Base-by-base conservation (phyloP, 2,329 filamentous ascomycete genomes). In the Fusarium metavorans region DNA sequence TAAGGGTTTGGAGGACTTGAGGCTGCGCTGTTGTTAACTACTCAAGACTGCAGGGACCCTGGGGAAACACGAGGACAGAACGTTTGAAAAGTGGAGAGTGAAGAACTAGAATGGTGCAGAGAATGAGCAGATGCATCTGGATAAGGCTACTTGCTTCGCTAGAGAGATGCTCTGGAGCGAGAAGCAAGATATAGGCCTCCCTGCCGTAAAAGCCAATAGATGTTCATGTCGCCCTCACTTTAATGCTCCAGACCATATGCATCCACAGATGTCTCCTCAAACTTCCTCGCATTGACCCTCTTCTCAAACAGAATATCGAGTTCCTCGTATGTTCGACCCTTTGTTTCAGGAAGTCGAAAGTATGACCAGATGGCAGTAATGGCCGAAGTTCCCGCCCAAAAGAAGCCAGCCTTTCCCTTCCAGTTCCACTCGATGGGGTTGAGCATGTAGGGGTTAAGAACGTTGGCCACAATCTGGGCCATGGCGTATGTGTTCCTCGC, bases 351-450 rank as follows among this genome's bases (percentile, higher is more conserved):
- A 1, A 83, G 76, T 0, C 82, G 76, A 66, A 83, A 83, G 50
- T 77, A 83, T 0, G 82, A 76, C 82, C 82, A 83, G 0, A 78
- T 14, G 1, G 80, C 69, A 4, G 77, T 79, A 14, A 80, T 18
- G 0, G 73, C 62, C 2, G 79, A 78, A 23, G 79, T 73, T 0
- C 80, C 81, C 11, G 78, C 79, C 67, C 79, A 81, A 56, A 81
- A 79, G 61, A 82, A 82, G 2, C 80, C 81, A 0, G 80, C 76
- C 58, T 84, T 84, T 0, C 82, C 82, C n/a, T 81, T 80, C 75
- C 80, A 77, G 45, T 84, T 81, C 10, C 77, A 80, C 52, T 82
- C 80, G 2, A 79, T 78, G 0, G 81, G 79, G 43, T 82, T 83
- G 1, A 81, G 73, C 77, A 83, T 79, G 37, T 82, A 82, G 0